Base-by-base conservation (phyloP, 257 asterid species). In the Solanum neorickii region DNA sequence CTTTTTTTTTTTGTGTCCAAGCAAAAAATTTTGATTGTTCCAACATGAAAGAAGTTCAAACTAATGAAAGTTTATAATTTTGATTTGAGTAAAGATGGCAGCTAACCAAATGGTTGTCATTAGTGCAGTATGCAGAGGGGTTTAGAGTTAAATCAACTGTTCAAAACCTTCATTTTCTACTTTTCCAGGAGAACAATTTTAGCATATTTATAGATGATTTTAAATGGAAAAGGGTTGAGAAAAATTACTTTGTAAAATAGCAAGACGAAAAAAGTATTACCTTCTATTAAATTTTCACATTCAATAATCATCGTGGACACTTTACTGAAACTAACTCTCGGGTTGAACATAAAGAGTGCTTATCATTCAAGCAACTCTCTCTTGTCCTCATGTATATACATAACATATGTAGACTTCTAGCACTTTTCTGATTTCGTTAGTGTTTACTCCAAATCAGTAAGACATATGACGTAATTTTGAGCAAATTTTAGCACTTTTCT, bases 271-370 rank as follows among this genome's bases (percentile, higher is more conserved):
- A 65, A 65, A 65, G 11, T 11, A 65, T n/a, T 5, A 5, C n/a
- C 31, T 62, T 2, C 3, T 1, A n/a, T 62, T 0, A 62, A 62
- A 62, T 20, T 20, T 21, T 21, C 27, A 59, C 5, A 1, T 37
- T 6, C 39, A 37, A 37, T 37, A 37, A 37, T 37, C 39, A 37
- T 37, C 6, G 39, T 6, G 39, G 39, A 37, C 39, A 5, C 39
- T 37, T 37, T 1, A 37, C 35, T 33, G 1, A 33, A 33, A 66
- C 7, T 1, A 56, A 0, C 2, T 11, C 10, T 16, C 10, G 0
- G 0, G 2, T 52, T 52, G 10, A 1, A 56, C 20, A 6, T 37
- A 37, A 5, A 0, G 1, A 1, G 7, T 56, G 11, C 0, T 56
- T 56, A 56, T 2, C 65, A 18, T 56, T 18, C n/a, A 10, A 56